Evolutionary conservation across 306 rosid genomes (phyloP), one percentile per base, ranked within the genome.

Genomic region (Cercis canadensis): DNA sequence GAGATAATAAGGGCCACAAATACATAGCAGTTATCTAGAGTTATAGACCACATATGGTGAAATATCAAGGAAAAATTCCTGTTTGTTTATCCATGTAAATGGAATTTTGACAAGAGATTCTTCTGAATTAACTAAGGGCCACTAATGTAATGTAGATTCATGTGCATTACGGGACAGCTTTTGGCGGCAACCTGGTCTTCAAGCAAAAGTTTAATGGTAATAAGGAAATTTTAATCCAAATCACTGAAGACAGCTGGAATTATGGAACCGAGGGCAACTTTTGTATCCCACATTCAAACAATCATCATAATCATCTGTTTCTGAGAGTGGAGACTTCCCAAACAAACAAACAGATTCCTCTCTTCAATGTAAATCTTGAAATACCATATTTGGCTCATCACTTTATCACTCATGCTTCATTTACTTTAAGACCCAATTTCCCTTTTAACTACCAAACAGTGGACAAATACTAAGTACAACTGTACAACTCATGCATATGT

Each of bases 231-330:
- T 75, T 55, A 55, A 57, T 44, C 39, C 39, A 62, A 49, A 63
- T 53, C 51, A 13, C 53, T 34, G 14, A 7, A 19, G 55, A 18
- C 69, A 80, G 74, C 70, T 63, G 74, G 69, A 32, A 33, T 75
- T 63, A 64, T 63, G 77, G 76, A 80, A 74, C 69, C 75, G 57
- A 80, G 59, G 54, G 70, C 72, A 75, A 56, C 80, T 69, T 80
- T 65, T 49, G 49, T 15, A 55, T 67, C 39, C 61, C 76, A 19
- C 58, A 36, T 56, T 21, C 80, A 69, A 74, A 59, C 67, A n/a
- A n/a, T n/a, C 40, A 47, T 46, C 43, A 43, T 45, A 54, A 46
- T 60, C 18, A 8, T 40, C n/a, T 15, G 44, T 5, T 0, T 44
- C n/a, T 10, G 8, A 34, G 52, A 15, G 24, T 61, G 33, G 51